A percentile compares a stretch with the other conserved stretches of the same genome.
These are phyloP conservation scores for Solanum bulbocastanum DNA, from an alignment of 257 asterid species.

Conservation along the genomic window DNA sequence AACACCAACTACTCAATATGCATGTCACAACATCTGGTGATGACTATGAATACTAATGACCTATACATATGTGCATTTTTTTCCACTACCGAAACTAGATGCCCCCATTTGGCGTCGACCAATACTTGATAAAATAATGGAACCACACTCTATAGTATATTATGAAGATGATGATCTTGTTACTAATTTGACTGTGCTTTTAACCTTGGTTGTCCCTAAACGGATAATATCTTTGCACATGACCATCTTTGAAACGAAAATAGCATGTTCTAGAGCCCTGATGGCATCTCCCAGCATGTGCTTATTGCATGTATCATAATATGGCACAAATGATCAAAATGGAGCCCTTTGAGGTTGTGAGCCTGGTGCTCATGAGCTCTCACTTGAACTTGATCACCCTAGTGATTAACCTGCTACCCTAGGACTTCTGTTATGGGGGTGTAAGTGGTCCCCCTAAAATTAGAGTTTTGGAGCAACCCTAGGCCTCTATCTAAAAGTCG, in stretches of 20 bases:
- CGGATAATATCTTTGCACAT: too few species aligned
- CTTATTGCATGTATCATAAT: neutral
- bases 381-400: neutral
- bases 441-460: too few species aligned
- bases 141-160: neutral
- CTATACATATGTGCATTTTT: neutral
- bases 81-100: neutral
- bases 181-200: neutral
- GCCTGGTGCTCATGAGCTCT: neutral
- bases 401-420: neutral
- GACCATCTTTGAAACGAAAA: neutral
- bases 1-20: too few species aligned
- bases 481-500: neutral
- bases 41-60: neutral
- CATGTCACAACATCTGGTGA: neutral
- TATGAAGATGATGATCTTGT: neutral
- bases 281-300: neutral
- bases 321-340: neutral
- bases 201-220: neutral
- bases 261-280: neutral
- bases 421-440: too few species aligned
- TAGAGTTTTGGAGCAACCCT: too few species aligned
- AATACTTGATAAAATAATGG: neutral
- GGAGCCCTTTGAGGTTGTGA: neutral
- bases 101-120: neutral